Evolutionary conservation across 2,329 filamentous ascomycete species (phyloP), one percentile per base, ranked within the genome.

Genomic region (Fusarium abutilonis): DNA sequence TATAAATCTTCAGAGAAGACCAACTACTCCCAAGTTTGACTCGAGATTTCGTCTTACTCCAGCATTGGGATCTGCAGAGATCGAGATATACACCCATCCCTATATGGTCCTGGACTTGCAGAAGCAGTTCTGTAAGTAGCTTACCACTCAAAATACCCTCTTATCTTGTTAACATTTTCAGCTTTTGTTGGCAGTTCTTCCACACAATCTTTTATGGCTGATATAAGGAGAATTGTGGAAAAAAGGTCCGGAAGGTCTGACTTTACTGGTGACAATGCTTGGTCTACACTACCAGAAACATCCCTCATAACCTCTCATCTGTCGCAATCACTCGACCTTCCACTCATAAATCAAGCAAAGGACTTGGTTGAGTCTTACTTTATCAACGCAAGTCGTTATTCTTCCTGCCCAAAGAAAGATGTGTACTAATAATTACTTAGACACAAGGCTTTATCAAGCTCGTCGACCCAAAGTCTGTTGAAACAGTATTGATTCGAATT

Each of bases 181-280:
- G 83, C 86, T 21, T 88, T 87, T 60, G 78, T 88, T 58, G 86
- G 86, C n/a, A 84, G 88, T 62, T 85, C 86, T 2, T 85, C 85
- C 1, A 84, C 84, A 0, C 75, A 88, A 6, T 86, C 86, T 0
- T 88, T 85, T 64, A 75, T 89, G 4, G 83, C 88, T 52, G 75
- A 86, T 40, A 80, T 89, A 15, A 83, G 86, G 9, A 83, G 84
- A 74, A 82, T 88, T 63, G 84, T 89, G 5, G 82, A 85, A 61
- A 82, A 75, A 9, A 78, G 80, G 28, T 78, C 78, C 15, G 86
- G 86, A 1, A 70, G 76, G 0, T 88, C 85, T 4, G 73, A 79
- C 0, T 89, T 89, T 64, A 88, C 85, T 1, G 71, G 77, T 46
- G 86, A 87, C 64, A 82, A 83, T 14, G 77, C 79, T 47, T 79